Percentiles rank a stretch among this genome's conserved stretches.
phyloP scores from a whole-genome alignment of 2,329 filamentous ascomycete genomes.

The Talaromyces sp. region DNA sequence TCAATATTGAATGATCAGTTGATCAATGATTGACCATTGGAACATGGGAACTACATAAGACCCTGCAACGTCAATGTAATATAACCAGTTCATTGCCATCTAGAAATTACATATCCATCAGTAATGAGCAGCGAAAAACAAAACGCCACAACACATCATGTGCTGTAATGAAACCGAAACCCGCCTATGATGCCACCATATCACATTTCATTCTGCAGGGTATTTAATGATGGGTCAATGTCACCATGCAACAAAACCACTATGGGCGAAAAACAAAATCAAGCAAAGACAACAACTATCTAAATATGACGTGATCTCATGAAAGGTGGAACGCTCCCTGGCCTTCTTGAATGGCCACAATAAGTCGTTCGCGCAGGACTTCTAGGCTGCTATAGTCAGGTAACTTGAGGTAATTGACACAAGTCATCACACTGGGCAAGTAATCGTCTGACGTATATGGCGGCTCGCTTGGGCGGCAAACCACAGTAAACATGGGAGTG shows the following conservation, averaged over 20 bases:
- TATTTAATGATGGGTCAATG: slow-evolving; percentile 1
- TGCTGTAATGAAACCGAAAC: neutral
- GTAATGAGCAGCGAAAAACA: neutral
- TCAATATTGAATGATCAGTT: too few relatives aligned
- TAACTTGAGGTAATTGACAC: slow-evolving; percentile 97
- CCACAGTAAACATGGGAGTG: slow-evolving; percentile 97
- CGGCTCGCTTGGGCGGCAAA: slow-evolving; percentile 96
- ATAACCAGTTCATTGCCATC: slow-evolving; percentile 8
- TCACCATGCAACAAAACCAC: slow-evolving; percentile 10
- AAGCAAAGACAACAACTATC: neutral
- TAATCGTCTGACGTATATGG: slow-evolving; percentile 95
- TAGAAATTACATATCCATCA: slow-evolving; percentile 6
- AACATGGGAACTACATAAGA: too few relatives aligned
- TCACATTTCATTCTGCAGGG: slow-evolving; percentile 8
- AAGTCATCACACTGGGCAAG: slow-evolving; percentile 99
- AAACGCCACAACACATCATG: neutral
- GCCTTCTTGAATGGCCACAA: slow-evolving; percentile 84
- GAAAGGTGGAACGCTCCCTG: slow-evolving; percentile 97
- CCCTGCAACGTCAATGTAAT: neutral
- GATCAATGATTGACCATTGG: too few relatives aligned
- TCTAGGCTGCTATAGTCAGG: slow-evolving; percentile 84
- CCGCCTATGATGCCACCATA: neutral
- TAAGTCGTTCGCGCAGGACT: slow-evolving; percentile 70
- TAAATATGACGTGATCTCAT: slow-evolving; percentile 32
- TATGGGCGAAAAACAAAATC: neutral